phyloP scores from a whole-genome alignment of 2,329 filamentous ascomycete genomes.

The Hymenoscyphus repandus region DNA sequence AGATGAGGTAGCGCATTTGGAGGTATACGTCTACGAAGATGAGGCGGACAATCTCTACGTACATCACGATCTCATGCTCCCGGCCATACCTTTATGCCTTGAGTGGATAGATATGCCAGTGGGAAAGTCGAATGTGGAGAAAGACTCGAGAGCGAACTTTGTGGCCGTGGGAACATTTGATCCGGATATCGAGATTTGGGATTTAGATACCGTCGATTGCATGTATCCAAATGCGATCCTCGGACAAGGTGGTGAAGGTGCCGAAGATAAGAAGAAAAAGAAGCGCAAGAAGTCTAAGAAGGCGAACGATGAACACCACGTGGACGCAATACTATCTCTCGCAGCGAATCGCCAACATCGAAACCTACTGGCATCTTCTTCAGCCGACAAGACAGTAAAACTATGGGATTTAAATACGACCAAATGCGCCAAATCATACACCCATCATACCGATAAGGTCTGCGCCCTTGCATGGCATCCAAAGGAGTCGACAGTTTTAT shows the following conservation, averaged over 20 bases:
- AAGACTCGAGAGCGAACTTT: slow-evolving; percentile 74
- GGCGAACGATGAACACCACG: slow-evolving; percentile 86
- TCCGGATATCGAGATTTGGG: slow-evolving; percentile 98
- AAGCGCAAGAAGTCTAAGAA: slow-evolving; percentile 89
- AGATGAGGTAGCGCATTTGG: slow-evolving; percentile 92
- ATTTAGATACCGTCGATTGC: slow-evolving; percentile 90
- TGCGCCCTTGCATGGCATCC: slow-evolving; percentile 94
- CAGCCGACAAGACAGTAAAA: slow-evolving; percentile 95
- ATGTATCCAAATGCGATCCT: slow-evolving; percentile 98
- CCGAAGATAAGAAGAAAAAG: slow-evolving; percentile 65
- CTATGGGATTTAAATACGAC: slow-evolving; percentile 93
- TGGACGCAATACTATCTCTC: slow-evolving; percentile 86
- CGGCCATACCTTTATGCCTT: slow-evolving; percentile 88
- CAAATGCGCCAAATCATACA: slow-evolving; percentile 92
- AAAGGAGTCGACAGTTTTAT: slow-evolving; percentile 76
- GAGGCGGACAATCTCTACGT: slow-evolving; percentile 94
- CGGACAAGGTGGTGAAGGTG: slow-evolving; percentile 55
- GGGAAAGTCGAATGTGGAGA: slow-evolving; percentile 57
- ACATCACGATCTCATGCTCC: slow-evolving; percentile 98
- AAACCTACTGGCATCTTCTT: slow-evolving; percentile 90
- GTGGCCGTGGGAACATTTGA: slow-evolving; percentile 96
- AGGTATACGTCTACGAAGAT: slow-evolving; percentile 97
- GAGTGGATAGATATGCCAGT: slow-evolving; percentile 97
- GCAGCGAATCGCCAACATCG: slow-evolving; percentile 90
- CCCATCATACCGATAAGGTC: slow-evolving; percentile 95